Base-by-base conservation (phyloP, 2,329 filamentous ascomycete species). In the Fusarium udum region DNA sequence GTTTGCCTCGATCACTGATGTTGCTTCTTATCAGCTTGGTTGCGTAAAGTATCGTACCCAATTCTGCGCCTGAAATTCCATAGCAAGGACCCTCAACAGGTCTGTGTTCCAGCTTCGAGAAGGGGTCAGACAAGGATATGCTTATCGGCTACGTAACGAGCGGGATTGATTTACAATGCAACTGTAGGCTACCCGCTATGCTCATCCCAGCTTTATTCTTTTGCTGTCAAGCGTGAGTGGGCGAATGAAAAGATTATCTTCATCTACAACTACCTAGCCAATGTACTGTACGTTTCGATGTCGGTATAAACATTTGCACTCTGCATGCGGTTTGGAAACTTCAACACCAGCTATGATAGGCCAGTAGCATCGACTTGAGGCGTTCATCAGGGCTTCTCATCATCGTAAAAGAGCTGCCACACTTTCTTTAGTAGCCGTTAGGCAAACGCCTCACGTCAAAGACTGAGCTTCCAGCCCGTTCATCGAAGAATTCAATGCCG, bases 391-490 rank as follows among this genome's bases (percentile, higher is more conserved):
- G 32, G 56, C 45, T 67, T 43, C 34, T 31, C 28, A 64, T 45
- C 34, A 61, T 61, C 58, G 55, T 49, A 45, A 72, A 48, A 52
- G 57, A 62, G 24, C 62, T 55, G 32, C 36, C 57, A 57, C 34
- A 39, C 16, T 71, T 64, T 58, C 40, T 31, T 55, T 74, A 73
- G 66, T 48, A 51, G 63, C 67, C 58, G 63, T 68, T 60, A 58
- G 57, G 55, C 39, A 59, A 46, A 49, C 60, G 66, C 66, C 53
- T 64, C 53, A 48, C 62, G 57, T 48, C 42, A 64, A 52, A 63
- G 61, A 49, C 69, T 74, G 69, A 69, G 60, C 61, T 71, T 63
- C 62, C 70, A 75, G 67, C 73, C 67, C 73, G 48, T 61, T 42
- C 58, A 59, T 60, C 28, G 37, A 74, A 71, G 60, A 58, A 58